These are phyloP conservation scores for Erodium maritimum DNA, from an alignment of 345 rosid genomes.

Conservation along the genomic window DNA sequence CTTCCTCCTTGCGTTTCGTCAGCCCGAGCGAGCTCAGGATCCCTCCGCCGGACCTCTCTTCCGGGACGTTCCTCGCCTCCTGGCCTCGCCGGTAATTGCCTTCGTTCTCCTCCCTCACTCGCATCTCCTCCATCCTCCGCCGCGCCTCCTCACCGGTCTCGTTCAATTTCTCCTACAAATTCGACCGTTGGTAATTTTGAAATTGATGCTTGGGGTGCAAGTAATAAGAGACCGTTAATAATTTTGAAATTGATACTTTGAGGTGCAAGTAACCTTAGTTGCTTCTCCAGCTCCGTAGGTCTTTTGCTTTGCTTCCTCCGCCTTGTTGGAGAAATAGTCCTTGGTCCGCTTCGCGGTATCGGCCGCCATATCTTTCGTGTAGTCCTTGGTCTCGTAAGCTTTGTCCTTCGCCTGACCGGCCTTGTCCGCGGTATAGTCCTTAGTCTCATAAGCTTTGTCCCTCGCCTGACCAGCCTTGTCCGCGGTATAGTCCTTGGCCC, in stretches of 20 bases:
- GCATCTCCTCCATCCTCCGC: conserved; percentile 43
- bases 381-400: conserved; percentile 28
- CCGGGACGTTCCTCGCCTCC: conserved; percentile 7
- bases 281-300: conserved; percentile 31
- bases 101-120: conserved; percentile 22
- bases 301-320: conserved; percentile 11
- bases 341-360: no score
- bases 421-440: conserved; percentile 5
- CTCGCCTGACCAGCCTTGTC: conserved; percentile 49
- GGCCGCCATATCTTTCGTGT: conserved; percentile 38
- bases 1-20: conserved; percentile 22
- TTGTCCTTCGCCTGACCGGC: no score
- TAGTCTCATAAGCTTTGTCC: conserved; percentile 36
- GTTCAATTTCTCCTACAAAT: conserved; percentile 24
- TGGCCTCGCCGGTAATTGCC: conserved; percentile 14
- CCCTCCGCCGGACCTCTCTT: conserved; percentile 10
- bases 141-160: conserved; percentile 41
- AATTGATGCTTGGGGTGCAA: background rate
- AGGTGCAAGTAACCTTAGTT: conserved; percentile 19
- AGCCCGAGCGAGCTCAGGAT: conserved; percentile 23
- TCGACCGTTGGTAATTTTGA: background rate
- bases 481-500: conserved; percentile 34
- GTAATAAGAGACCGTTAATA: no score
- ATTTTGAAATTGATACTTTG: background rate
- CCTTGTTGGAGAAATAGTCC: background rate